Evolutionary conservation across 208 protist species (phyloP).

Genomic region (Acanthamoeba royreba): DNA sequence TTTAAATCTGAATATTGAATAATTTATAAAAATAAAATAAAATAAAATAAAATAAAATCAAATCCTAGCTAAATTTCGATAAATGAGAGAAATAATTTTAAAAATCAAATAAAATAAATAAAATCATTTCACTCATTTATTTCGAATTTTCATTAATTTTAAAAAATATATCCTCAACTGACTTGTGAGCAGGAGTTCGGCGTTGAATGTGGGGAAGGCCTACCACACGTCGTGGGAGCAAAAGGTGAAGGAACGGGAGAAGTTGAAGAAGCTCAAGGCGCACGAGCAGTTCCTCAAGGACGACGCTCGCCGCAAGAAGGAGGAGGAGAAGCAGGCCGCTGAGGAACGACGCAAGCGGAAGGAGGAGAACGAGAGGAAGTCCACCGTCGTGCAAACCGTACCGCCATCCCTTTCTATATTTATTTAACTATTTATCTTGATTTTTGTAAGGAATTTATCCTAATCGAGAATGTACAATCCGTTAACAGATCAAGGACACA

Average conservation of each 20-base stretch:
- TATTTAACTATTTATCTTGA: too few relatives aligned
- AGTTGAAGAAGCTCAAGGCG: neutral
- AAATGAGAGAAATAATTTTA: too few relatives aligned
- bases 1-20: too few relatives aligned
- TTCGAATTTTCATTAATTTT: neutral
- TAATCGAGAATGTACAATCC: too few relatives aligned
- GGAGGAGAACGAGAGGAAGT: conserved; percentile 11
- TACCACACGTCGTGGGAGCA: neutral
- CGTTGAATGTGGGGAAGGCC: neutral
- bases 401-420: neutral
- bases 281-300: neutral
- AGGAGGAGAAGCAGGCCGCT: conserved; percentile 10
- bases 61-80: too few relatives aligned
- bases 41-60: too few relatives aligned
- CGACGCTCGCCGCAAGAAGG: neutral
- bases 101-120: too few relatives aligned
- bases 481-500: neutral
- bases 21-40: too few relatives aligned
- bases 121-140: too few relatives aligned
- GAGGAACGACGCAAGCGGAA: neutral
- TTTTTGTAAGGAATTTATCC: neutral
- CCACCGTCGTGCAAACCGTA: neutral
- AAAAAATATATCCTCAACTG: neutral
- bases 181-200: neutral
- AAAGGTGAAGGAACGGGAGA: neutral